Evolutionary conservation across 208 protist genomes (phyloP).

Genomic region (Strigomonas galati): DNA sequence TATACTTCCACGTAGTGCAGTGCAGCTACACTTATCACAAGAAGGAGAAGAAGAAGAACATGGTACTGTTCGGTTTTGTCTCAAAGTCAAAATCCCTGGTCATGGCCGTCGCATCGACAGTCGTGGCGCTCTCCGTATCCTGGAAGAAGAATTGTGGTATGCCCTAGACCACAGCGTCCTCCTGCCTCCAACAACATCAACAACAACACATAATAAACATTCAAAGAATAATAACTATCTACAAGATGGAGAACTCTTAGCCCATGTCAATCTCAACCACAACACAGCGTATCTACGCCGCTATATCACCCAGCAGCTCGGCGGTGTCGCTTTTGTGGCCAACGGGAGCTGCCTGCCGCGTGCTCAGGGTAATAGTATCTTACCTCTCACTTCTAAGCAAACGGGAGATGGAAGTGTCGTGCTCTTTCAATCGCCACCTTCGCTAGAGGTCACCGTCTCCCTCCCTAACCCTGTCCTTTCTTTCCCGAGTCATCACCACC

Average conservation of each 20-base stretch:
- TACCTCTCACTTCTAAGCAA: constrained; percentile 42
- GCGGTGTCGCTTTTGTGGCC: constrained; percentile 87
- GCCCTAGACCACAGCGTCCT: constrained; percentile 29
- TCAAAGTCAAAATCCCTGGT: constrained; percentile 90
- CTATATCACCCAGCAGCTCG: constrained; percentile 25
- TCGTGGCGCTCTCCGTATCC: constrained; percentile 38
- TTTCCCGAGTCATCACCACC: no score
- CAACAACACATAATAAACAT: no score
- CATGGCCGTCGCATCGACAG: constrained; percentile 72
- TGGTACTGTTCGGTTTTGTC: constrained; percentile 41
- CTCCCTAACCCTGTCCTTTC: constrained; percentile 49
- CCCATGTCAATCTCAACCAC: constrained; percentile 75
- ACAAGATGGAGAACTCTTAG: constrained; percentile 25
- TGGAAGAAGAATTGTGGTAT: constrained; percentile 39
- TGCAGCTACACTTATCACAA: constrained; percentile 27
- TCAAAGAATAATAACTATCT: no score
- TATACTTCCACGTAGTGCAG: constrained; percentile 74
- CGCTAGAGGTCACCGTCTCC: constrained; percentile 50
- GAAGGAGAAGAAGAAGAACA: neutral
- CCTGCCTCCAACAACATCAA: no score
- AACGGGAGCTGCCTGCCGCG: constrained; percentile 92
- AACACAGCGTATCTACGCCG: constrained; percentile 89
- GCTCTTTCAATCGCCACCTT: constrained; percentile 67
- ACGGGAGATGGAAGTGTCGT: constrained; percentile 30
- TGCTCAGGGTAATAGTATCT: constrained; percentile 72